Base-by-base conservation (phyloP, 768 basidiomycete species). In the Asterophora lycoperdoides region DNA sequence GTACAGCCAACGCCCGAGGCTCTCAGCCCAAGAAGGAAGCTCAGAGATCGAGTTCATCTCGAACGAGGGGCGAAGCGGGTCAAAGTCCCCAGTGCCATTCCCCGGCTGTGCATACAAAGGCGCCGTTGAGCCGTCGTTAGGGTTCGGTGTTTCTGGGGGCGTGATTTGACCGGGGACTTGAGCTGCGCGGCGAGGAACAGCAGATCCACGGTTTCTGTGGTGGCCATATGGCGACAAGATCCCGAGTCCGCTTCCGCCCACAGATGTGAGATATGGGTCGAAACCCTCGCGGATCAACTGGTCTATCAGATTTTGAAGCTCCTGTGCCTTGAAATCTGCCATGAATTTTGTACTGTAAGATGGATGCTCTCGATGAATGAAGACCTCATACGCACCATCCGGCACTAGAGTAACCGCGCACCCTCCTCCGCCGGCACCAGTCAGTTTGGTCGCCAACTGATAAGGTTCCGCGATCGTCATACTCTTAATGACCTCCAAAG, bases 361-460 rank as follows among this genome's bases (percentile, higher is more conserved):
- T 54, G 33, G 48, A 41, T 41, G 20, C 5, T 28, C 30, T 20
- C 32, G 46, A 26, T 35, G 44, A 56, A 41, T 48, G 46, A 52
- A 44, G 17, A 37, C 18, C 19, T 29, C 18, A 56, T 48, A 55
- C 84, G 56, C 57, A 94, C 95, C 81, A 69, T 97, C 93, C 44
- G 96, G 96, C 44, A 99, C 77, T 30, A 98, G 79, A 10, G 94
- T 95, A 26, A 98, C 92, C 4, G 93, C 86, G 62, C 96, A 98
- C n/a, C 96, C 96, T 19, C 96, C 96, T 34, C 96, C 96, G 26
- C 96, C 96, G 7, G 96, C 95, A 35, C 96, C 96, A 6, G 96
- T 99, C 48, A 99, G 70, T 72, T 97, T 96, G n/a, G 93, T 93
- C 59, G 82, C 83, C 41, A 98, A 72, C 8, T 70, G 68, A 68